Percentiles rank a stretch among this genome's conserved stretches.
These are phyloP conservation scores for Aurantiochytrium sp. DNA, from an alignment of 108 stramenopile species.

Conservation along the genomic window DNA sequence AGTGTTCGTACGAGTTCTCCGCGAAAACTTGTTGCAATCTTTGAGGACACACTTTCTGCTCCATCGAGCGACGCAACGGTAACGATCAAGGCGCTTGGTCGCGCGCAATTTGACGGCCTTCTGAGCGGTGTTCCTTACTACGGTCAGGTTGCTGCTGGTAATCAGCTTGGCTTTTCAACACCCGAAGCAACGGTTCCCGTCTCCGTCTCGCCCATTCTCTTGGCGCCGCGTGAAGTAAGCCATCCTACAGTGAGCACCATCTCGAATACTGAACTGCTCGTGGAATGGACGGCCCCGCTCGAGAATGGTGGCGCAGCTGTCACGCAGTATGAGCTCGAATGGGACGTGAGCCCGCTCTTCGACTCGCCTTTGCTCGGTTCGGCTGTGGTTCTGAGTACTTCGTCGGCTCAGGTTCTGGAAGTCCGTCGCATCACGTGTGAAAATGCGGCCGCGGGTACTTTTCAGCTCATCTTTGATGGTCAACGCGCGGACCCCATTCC, in stretches of 20 bases:
- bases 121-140: not conserved
- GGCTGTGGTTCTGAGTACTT: not conserved
- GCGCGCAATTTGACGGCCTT: not conserved
- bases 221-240: not conserved
- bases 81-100: not conserved
- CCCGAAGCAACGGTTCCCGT: not conserved
- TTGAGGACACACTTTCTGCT: not conserved
- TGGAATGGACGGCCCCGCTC: conserved; percentile 46
- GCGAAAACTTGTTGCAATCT: not conserved
- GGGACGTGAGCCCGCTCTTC: conserved; percentile 57
- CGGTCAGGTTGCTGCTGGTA: not conserved
- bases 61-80: not conserved
- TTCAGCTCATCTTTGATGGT: not conserved
- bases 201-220: not conserved
- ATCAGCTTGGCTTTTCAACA: not conserved
- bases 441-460: not conserved
- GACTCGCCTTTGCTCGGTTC: conserved; percentile 4
- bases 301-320: conserved; percentile 59
- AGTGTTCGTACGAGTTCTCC: not conserved
- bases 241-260: not conserved
- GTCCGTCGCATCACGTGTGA: not conserved
- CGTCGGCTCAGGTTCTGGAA: not conserved
- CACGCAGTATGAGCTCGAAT: conserved; percentile 63
- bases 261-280: not conserved
- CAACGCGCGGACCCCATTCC: conserved; percentile 27